These are phyloP conservation scores for Cryphonectria japonica DNA, from an alignment of 2,329 filamentous ascomycete genomes.

Conservation along the genomic window DNA sequence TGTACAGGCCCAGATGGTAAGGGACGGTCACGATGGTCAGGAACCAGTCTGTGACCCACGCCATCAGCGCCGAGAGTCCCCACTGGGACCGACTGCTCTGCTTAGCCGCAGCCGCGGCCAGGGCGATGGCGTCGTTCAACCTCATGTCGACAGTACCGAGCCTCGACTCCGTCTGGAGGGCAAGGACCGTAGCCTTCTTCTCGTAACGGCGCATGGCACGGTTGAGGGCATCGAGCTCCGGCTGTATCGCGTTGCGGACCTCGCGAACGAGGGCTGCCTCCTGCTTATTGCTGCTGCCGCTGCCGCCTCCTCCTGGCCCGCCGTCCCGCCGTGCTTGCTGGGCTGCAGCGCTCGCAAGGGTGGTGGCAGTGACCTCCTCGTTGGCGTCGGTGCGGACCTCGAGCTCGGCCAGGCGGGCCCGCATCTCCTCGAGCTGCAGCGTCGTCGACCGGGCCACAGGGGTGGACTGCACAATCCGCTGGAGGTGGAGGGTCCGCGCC, in stretches of 20 bases:
- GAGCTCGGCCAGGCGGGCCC: constrained; percentile 69
- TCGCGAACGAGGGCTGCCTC: constrained; percentile 55
- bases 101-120: constrained; percentile 76
- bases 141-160: constrained; percentile 73
- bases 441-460: constrained; percentile 45
- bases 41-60: constrained; percentile 44
- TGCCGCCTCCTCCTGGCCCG: constrained; percentile 34
- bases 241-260: constrained; percentile 68
- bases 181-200: constrained; percentile 78
- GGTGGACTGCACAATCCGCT: constrained; percentile 68
- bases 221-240: constrained; percentile 85
- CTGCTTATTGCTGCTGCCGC: constrained; percentile 41
- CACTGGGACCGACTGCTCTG: constrained; percentile 43
- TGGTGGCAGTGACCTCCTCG: constrained; percentile 34
- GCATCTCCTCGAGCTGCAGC: constrained; percentile 59
- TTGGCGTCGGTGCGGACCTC: constrained; percentile 59
- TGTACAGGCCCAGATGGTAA: constrained; percentile 43
- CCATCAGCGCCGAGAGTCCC: constrained; percentile 37
- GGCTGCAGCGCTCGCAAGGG: constrained; percentile 33
- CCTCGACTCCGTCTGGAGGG: constrained; percentile 75
- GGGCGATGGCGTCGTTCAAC: constrained; percentile 74
- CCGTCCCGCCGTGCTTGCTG: constrained; percentile 36
- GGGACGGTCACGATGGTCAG: constrained; percentile 46
- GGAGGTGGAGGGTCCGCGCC: constrained; percentile 77
- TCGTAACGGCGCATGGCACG: constrained; percentile 89